Conservation (phyloP, 352 stramenopile genomes). For the Globisporangium recalcitrans region DNA sequence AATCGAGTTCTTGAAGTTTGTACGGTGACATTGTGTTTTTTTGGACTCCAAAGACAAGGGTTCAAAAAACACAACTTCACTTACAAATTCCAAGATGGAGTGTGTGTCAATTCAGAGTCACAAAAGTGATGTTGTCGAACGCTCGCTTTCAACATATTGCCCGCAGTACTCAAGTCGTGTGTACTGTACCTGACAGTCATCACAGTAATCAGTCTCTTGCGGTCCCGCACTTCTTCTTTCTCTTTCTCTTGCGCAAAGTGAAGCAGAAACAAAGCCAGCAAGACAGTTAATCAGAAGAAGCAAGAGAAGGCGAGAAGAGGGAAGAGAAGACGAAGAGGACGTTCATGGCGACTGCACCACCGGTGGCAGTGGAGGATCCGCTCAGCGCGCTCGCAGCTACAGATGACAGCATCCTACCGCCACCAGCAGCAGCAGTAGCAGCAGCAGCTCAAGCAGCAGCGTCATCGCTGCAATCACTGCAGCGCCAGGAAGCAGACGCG, state of each 20-base stretch:
- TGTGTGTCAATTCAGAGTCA: too few relatives aligned
- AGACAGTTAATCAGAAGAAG: background rate
- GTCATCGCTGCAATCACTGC: background rate
- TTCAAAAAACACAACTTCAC: too few relatives aligned
- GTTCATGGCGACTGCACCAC: background rate
- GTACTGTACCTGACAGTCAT: too few relatives aligned
- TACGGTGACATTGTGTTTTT: too few relatives aligned
- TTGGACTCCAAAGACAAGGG: too few relatives aligned
- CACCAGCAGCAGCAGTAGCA: background rate
- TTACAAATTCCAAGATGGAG: too few relatives aligned
- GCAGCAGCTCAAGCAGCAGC: background rate
- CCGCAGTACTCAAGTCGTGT: too few relatives aligned
- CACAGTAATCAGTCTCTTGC: background rate
- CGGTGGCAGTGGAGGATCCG: background rate
- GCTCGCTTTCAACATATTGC: too few relatives aligned
- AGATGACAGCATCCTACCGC: background rate
- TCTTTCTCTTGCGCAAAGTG: conserved; percentile 1
- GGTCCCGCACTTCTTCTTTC: background rate
- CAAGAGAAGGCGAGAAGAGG: background rate
- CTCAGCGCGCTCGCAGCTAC: conserved; percentile 1
- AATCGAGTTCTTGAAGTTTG: too few relatives aligned
- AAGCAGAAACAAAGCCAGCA: background rate
- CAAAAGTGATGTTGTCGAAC: too few relatives aligned
- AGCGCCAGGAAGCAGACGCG: conserved; percentile 10
- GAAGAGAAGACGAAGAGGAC: background rate